phyloP scores from a whole-genome alignment of 768 basidiomycete genomes.

The Pisolithus sp. region DNA sequence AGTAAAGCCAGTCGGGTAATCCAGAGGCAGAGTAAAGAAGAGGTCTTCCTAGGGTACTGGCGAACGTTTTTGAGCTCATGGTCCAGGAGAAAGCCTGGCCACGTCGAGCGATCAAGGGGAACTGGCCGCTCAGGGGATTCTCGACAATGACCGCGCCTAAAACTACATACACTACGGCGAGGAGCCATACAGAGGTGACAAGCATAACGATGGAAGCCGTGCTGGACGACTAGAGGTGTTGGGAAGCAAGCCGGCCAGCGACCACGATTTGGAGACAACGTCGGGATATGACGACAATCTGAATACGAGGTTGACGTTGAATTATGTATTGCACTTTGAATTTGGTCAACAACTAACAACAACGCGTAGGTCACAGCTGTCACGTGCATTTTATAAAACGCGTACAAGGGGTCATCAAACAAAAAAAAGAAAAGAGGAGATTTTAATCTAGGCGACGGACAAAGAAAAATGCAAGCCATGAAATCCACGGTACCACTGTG shows the following conservation, averaged over 20 bases:
- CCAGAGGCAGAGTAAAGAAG: slow-evolving; percentile 46
- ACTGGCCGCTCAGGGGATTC: slow-evolving; percentile 64
- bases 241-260: slow-evolving; percentile 53
- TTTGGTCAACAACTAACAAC: slow-evolving; percentile 8
- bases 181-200: slow-evolving; percentile 49
- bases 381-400: slow-evolving; percentile 21
- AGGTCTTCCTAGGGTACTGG: slow-evolving; percentile 35
- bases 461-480: not conserved
- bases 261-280: slow-evolving; percentile 34
- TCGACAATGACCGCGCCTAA: slow-evolving; percentile 45
- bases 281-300: not conserved
- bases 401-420: slow-evolving; percentile 1
- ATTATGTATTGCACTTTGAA: not conserved
- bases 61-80: slow-evolving; percentile 62
- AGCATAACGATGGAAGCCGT: slow-evolving; percentile 58
- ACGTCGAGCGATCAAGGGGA: slow-evolving; percentile 71
- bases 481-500: slow-evolving; percentile 2
- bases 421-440: not conserved
- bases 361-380: slow-evolving; percentile 18
- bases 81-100: slow-evolving; percentile 62
- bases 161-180: slow-evolving; percentile 33
- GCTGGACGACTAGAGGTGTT: slow-evolving; percentile 33
- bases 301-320: slow-evolving; percentile 1
- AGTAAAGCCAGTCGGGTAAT: slow-evolving; percentile 74
- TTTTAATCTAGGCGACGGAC: slow-evolving; percentile 17